Evolutionary conservation across 1,284 basidiomycete species (phyloP), one percentile per base, ranked within the genome.

Genomic region (Apiotrichum domesticum): DNA sequence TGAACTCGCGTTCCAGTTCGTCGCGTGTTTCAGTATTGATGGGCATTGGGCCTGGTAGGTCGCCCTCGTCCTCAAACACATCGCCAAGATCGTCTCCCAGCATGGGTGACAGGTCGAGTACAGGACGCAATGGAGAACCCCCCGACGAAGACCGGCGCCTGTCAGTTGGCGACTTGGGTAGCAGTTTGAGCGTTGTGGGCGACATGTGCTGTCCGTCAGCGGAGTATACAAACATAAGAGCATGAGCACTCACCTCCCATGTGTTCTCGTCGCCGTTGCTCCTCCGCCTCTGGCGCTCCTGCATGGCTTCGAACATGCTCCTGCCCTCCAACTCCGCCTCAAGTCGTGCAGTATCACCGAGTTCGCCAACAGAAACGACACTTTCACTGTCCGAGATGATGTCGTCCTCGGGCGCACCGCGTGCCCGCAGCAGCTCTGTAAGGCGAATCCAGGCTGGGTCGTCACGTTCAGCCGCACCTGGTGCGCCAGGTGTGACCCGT

Each of bases 131-230:
- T 9, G 88, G 85, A 40, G 83, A 83, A 48, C 87, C 88, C 15
- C 69, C 68, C 2, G 87, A 86, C 46, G 89, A 83, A 39, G 90
- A 73, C 7, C 79, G 83, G 35, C 87, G 62, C 46, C 60, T 54
- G 33, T 74, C 86, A 29, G 85, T 85, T 13, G 91, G 91, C 0
- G 89, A 91, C 69, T 90, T 90, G 0, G 91, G 88, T 47, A 95
- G 79, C 15, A 90, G 87, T 32, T 88, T 87, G 83, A 95, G 87
- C 2, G 90, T 93, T 74, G 89, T 88, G 2, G 90, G 90, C 61
- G 90, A 93, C 87, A 95, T 89, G 68, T 94, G 90, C 90, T 94
- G 64, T 11, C 47, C 6, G 40, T 67, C 56, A 66, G 61, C 8
- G n/a, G n/a, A 8, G 6, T 13, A 42, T 15, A 42, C 6, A 13